A percentile compares a stretch with the other conserved stretches of the same genome.
Evolutionary conservation across 2,329 filamentous ascomycete genomes (phyloP).

Genomic region (Colletotrichum sublineola): DNA sequence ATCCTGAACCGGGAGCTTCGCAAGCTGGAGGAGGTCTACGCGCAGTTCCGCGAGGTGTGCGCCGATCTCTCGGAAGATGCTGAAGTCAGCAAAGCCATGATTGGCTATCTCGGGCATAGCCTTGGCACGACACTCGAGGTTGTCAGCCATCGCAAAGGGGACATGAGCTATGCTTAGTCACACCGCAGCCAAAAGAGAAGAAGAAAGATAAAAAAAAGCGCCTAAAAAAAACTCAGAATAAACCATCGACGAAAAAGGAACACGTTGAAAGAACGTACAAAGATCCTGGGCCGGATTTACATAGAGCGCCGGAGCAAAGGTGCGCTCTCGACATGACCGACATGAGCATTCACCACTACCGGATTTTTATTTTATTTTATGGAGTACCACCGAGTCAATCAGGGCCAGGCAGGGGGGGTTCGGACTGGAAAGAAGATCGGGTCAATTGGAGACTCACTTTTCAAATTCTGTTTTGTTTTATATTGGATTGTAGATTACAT

Average conservation of each 20-base stretch:
- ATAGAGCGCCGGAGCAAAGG: not conserved
- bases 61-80: constrained; percentile 56
- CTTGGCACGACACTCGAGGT: constrained; percentile 59
- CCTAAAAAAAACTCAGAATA: not conserved
- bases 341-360: constrained; percentile 31
- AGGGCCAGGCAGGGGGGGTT: not conserved
- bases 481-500: not conserved
- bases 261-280: not conserved
- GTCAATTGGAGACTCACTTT: not conserved
- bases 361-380: not conserved
- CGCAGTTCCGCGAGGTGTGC: constrained; percentile 59
- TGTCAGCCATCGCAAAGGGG: constrained; percentile 54
- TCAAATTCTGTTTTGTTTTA: not conserved
- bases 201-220: not conserved
- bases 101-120: constrained; percentile 59
- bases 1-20: constrained; percentile 62
- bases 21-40: constrained; percentile 62
- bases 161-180: constrained; percentile 47
- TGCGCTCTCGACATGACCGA: constrained; percentile 32
- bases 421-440: not conserved
- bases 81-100: constrained; percentile 60
- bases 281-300: not conserved
- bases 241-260: not conserved
- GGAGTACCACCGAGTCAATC: not conserved
- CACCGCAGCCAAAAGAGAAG: not conserved